Conservation (phyloP, 768 basidiomycete species). For the Mycena alexandri region DNA sequence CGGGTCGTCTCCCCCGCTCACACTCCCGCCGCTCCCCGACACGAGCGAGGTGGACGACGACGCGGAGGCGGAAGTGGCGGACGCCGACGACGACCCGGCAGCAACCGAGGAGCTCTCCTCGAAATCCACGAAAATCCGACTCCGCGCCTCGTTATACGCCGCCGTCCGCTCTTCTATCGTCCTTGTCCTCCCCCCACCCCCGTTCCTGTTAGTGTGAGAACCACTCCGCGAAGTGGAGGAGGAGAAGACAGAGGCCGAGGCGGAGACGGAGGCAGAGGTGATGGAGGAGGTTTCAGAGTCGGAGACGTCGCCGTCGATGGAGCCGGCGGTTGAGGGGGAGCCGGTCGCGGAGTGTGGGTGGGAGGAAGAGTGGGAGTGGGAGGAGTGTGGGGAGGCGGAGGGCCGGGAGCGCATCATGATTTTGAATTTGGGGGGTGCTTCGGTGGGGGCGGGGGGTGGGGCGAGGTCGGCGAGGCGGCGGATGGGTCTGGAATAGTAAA, state of each 20-base stretch:
- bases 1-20: constrained; percentile 64
- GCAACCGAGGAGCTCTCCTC: constrained; percentile 62
- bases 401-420: constrained; percentile 85
- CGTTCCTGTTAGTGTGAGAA: constrained; percentile 71
- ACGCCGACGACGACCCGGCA: constrained; percentile 50
- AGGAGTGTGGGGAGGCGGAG: constrained; percentile 48
- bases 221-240: constrained; percentile 61
- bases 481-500: constrained; percentile 62
- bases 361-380: too few relatives aligned
- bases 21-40: constrained; percentile 70
- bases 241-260: too few relatives aligned
- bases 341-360: constrained; percentile 40
- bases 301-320: constrained; percentile 81
- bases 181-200: constrained; percentile 48
- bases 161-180: constrained; percentile 90
- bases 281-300: constrained; percentile 76
- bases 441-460: constrained; percentile 78
- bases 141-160: constrained; percentile 89
- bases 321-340: constrained; percentile 76
- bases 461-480: constrained; percentile 83
- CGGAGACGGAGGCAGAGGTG: too few relatives aligned
- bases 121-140: constrained; percentile 88
- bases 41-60: constrained; percentile 81
- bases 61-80: constrained; percentile 82
- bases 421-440: constrained; percentile 83